Evolutionary conservation across 805 yeast genomes (phyloP), one percentile per base, ranked within the genome.

Genomic region (Hanseniaspora nectarophila): DNA sequence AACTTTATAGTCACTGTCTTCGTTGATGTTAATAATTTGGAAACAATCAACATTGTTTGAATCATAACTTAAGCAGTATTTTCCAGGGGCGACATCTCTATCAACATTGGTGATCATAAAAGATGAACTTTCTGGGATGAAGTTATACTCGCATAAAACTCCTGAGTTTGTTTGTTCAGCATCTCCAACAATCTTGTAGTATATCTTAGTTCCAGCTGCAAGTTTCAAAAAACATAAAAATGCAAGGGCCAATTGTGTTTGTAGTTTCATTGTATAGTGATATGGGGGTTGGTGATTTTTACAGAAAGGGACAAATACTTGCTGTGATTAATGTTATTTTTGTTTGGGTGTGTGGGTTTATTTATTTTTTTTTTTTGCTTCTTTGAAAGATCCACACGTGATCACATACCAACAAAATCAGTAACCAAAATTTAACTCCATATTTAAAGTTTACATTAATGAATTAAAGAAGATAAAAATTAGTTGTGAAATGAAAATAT

Each of bases 61-160:
- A 18, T 31, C 42, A 10, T n/a, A 18, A 10, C 46, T 33, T 15
- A 49, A n/a, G 15, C 53, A 49, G 18, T 49, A 49, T 34, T 42
- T 20, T 2, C 46, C 53, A 23, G 31, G 21, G 5, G 15, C 20
- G 24, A 49, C 24, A 3, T 16, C 18, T 4, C 13, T 9, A 12
- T 33, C 32, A 13, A 33, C 43, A 13, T 33, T 42, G 3, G 45
- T 33, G 4, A 49, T 21, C 46, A 42, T 26, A 12, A 31, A 49
- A 6, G 46, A 49, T 4, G 53, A 40, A 8, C 46, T 42, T 20
- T 49, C 53, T 13, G 53, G 53, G 4, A 49, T 42, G 29, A 49
- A 49, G 26, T 33, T 49, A 31, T 49, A 49, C 28, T 49, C 46
- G 7, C 38, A 34, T 21, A 49, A 18, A 2, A 42, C 10, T 8